These are phyloP conservation scores for Dictyostelium capitatum DNA, from an alignment of 78 protist genomes.

Conservation along the genomic window DNA sequence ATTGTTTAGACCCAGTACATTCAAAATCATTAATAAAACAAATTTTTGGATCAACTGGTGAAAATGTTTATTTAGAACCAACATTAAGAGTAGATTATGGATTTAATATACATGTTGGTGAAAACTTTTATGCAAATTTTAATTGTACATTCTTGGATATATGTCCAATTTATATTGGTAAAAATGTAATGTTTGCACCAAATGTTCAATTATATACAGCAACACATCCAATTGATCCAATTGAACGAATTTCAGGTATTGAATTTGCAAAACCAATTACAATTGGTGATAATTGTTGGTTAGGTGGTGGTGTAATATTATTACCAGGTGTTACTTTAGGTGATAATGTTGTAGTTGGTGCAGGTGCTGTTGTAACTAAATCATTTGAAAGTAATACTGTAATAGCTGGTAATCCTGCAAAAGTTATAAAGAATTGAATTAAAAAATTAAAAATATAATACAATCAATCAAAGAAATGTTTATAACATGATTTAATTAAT, in stretches of 20 bases:
- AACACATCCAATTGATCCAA: constrained; percentile 78
- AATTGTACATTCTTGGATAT: constrained; percentile 34
- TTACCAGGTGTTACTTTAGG: constrained; percentile 86
- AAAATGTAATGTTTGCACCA: constrained; percentile 69
- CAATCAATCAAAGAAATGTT: too few relatives aligned
- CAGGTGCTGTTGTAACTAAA: constrained; percentile 88
- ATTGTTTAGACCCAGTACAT: not conserved
- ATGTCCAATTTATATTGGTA: constrained; percentile 56
- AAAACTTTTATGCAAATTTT: constrained; percentile 59
- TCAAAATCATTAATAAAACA: not conserved
- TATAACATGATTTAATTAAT: too few relatives aligned
- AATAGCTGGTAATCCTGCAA: constrained; percentile 85
- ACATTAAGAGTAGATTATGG: constrained; percentile 87
- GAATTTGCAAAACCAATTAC: constrained; percentile 69
- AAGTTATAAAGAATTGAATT: constrained; percentile 22
- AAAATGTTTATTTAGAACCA: constrained; percentile 44
- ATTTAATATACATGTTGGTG: constrained; percentile 45
- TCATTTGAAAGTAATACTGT: constrained; percentile 53
- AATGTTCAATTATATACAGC: constrained; percentile 81
- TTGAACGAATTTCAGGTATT: not conserved
- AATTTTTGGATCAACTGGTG: constrained; percentile 8
- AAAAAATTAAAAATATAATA: too few relatives aligned
- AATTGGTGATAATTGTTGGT: constrained; percentile 72
- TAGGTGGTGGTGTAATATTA: constrained; percentile 70
- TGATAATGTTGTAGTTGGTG: constrained; percentile 65